Conservation (phyloP, 208 protist species). For the Trypanosoma theileri region DNA sequence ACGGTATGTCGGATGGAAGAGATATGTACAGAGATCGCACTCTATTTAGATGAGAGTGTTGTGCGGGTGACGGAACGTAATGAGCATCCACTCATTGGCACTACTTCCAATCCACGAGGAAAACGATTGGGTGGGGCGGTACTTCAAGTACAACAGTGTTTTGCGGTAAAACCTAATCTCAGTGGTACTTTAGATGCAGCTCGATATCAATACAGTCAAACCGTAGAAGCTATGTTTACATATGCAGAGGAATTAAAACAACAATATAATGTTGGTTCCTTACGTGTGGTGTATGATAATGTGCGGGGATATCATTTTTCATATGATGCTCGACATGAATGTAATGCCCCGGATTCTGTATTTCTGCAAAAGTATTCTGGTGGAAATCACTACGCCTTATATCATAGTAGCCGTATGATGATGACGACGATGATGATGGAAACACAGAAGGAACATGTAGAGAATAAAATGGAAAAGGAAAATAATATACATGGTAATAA, state of each 20-base stretch:
- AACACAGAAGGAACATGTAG: background rate
- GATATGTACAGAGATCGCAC: conserved; percentile 34
- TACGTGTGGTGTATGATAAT: conserved; percentile 59
- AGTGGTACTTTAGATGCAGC: conserved; percentile 64
- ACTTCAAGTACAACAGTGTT: conserved; percentile 61
- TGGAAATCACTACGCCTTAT: conserved; percentile 63
- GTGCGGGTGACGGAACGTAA: conserved; percentile 13
- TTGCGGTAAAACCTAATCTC: conserved; percentile 52
- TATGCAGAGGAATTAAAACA: conserved; percentile 45
- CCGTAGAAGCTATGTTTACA: conserved; percentile 52
- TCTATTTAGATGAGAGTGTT: conserved; percentile 45
- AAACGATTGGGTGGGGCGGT: conserved; percentile 16
- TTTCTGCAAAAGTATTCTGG: conserved; percentile 77
- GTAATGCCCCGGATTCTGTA: conserved; percentile 41
- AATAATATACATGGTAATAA: background rate
- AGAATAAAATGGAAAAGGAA: background rate
- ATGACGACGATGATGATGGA: conserved; percentile 4
- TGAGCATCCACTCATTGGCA: background rate
- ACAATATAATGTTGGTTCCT: conserved; percentile 41
- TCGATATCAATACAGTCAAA: conserved; percentile 54
- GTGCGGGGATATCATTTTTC: conserved; percentile 65
- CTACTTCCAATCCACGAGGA: background rate
- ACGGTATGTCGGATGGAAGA: conserved; percentile 41
- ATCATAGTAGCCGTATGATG: conserved; percentile 23
- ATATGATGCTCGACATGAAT: conserved; percentile 58